Evolutionary conservation across 2,329 filamentous ascomycete genomes (phyloP).

Genomic region (Hypoxylon sp.): DNA sequence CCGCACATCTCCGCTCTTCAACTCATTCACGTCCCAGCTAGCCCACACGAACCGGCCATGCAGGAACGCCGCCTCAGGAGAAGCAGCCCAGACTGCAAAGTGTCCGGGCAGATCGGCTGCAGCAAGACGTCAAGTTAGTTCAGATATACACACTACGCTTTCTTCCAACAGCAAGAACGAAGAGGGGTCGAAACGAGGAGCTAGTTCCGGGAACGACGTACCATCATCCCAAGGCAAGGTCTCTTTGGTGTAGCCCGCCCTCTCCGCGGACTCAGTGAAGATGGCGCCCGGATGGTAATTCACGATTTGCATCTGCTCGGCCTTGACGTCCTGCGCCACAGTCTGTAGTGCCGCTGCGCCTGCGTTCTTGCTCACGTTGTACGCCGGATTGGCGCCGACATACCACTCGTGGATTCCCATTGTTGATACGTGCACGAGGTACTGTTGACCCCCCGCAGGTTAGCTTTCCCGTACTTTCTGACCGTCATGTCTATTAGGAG

Average conservation of each 20-base stretch:
- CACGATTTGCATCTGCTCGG: constrained; percentile 56
- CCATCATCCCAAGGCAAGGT: constrained; percentile 49
- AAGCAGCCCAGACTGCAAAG: constrained; percentile 58
- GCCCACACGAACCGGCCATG: constrained; percentile 56
- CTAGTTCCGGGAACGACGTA: constrained; percentile 34
- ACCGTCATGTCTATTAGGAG: not conserved
- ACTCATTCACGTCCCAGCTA: constrained; percentile 58
- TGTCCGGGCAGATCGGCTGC: constrained; percentile 52
- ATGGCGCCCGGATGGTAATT: constrained; percentile 58
- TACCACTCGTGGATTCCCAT: constrained; percentile 50
- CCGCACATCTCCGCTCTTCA: constrained; percentile 48
- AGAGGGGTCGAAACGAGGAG: not conserved
- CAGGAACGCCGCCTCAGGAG: constrained; percentile 56
- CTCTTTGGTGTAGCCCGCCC: constrained; percentile 45
- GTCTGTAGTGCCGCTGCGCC: constrained; percentile 55
- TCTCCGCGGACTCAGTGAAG: constrained; percentile 50
- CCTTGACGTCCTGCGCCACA: constrained; percentile 54
- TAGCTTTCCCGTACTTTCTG: not conserved
- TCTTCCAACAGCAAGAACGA: not conserved
- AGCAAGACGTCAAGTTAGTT: not conserved
- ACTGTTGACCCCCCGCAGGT: constrained; percentile 37
- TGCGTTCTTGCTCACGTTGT: constrained; percentile 57
- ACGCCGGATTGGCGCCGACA: constrained; percentile 43
- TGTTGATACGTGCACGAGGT: constrained; percentile 53
- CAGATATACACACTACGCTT: not conserved